Base-by-base conservation (phyloP, 352 stramenopile species). In the Globisporangium nagaii region DNA sequence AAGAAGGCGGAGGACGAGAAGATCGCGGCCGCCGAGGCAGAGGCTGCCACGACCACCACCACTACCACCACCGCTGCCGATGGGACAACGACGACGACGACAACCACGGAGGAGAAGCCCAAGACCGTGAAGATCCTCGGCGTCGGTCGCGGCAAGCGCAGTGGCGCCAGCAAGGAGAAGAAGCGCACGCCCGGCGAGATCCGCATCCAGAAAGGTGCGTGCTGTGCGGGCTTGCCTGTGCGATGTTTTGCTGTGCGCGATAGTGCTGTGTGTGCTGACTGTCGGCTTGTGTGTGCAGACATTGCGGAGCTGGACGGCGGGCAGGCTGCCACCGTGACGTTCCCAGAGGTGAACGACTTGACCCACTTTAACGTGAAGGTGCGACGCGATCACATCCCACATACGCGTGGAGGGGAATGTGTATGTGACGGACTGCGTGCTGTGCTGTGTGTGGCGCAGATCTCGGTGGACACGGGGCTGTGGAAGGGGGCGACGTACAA, bases 291-390 rank as follows among this genome's bases (percentile, higher is more conserved):
- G 39, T 1, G 24, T 55, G 47, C 62, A 93, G 85, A 99, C 72
- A 99, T 99, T 71, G 93, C 94, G 25, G 97, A 99, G 68, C 68
- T 99, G 39, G 97, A 99, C 64, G 96, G 96, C 53, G 97, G 97
- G 12, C 96, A 97, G 55, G 90, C 98, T 30, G 97, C 97, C 46
- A 93, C 78, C 2, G 96, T 99, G 40, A 80, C 79, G 42, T 99
- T 99, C 73, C 96, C 96, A 5, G 97, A 98, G 56, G 78, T 94
- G 52, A 99, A 99, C 65, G 95, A 99, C 66, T 79, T 99, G 44
- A 99, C 96, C 17, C 62, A 84, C 48, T 97, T 97, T 56, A 73
- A 90, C 54, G 89, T 97, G 34, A 89, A 88, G 72, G 84, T 96
- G 42, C 10, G 62, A 42, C 5, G 42, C 12, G 25, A 17, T 3